Evolutionary conservation across 179 eudicot genomes (phyloP), one percentile per base, ranked within the genome.

Genomic region (Beta macrorhiza): DNA sequence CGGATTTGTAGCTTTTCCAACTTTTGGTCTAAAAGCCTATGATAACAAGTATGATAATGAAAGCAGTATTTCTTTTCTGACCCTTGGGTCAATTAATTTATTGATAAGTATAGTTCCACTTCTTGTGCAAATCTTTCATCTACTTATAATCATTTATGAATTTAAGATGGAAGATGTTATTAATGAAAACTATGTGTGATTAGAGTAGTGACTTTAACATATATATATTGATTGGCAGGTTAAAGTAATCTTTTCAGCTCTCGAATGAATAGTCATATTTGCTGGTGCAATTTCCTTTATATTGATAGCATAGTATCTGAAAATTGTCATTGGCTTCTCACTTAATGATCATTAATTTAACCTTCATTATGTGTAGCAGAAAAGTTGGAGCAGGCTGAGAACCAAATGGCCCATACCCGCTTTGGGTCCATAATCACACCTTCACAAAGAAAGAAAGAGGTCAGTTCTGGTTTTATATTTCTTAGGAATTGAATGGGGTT

Each of bases 21-120:
- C 97, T 25, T 91, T 93, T 75, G 94, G 98, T 57, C 91, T 92
- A 52, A 74, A 92, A 88, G 98, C 98, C 75, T 88, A 47, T 67
- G 7, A 76, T 7, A 58, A 76, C 72, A 86, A 15, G 90, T 88
- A 78, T 47, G 87, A 37, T 55, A 25, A 42, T 9, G 29, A 20
- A 45, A 49, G 7, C 14, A 14, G 56, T 4, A 5, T 20, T 14
- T 71, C 13, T 6, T 42, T 45, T 10, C 44, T 7, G 57, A 25
- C n/a, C 64, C 65, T 67, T 69, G 47, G 49, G 67, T 75, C 14
- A 15, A 32, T 78, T 75, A 16, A 10, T 61, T 5, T 42, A 22
- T 20, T 61, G 37, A n/a, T n/a, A 37, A 76, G 44, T 14, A 9
- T 4, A 72, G 58, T 74, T 74, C 12, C 22, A 56, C 11, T 32